phyloP scores from a whole-genome alignment of 2,329 filamentous ascomycete species.

The Aureobasidium leucospermi region DNA sequence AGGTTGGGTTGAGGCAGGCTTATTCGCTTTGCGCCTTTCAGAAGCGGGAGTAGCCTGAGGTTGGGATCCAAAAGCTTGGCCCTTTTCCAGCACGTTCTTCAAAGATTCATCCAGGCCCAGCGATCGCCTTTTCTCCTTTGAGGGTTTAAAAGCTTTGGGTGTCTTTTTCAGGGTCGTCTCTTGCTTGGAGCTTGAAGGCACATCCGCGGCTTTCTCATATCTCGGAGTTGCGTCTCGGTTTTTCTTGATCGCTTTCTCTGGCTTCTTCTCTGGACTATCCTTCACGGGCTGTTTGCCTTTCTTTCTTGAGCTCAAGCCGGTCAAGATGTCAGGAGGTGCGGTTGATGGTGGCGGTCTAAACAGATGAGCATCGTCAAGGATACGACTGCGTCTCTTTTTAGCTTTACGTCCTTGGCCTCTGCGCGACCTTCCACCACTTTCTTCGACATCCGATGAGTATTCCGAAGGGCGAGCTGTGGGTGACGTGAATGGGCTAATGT shows the following conservation, averaged over 20 bases:
- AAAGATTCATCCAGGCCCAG: not conserved
- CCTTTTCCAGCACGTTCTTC: slow-evolving; percentile 1
- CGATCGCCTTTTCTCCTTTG: not conserved
- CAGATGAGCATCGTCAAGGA: not conserved
- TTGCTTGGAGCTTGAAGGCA: not conserved
- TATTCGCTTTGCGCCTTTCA: not conserved
- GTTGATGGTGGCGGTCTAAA: not conserved
- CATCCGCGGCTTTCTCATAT: not conserved
- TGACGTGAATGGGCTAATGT: not conserved
- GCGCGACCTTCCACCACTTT: not conserved
- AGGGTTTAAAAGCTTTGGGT: not conserved
- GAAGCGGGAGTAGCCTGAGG: not conserved
- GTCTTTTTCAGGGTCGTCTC: not conserved
- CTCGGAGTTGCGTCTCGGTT: no score
- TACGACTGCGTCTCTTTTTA: not conserved
- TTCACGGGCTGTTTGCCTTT: not conserved
- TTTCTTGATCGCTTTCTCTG: not conserved
- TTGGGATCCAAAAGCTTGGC: not conserved
- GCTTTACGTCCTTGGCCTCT: not conserved
- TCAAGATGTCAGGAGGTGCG: not conserved
- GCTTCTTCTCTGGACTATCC: not conserved
- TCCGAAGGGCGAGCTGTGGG: not conserved
- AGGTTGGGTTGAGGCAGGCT: not conserved
- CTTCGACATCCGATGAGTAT: not conserved
- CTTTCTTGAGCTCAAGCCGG: not conserved